phyloP scores from a whole-genome alignment of 2,329 filamentous ascomycete genomes.

The Sporothrix brunneoviolacea region DNA sequence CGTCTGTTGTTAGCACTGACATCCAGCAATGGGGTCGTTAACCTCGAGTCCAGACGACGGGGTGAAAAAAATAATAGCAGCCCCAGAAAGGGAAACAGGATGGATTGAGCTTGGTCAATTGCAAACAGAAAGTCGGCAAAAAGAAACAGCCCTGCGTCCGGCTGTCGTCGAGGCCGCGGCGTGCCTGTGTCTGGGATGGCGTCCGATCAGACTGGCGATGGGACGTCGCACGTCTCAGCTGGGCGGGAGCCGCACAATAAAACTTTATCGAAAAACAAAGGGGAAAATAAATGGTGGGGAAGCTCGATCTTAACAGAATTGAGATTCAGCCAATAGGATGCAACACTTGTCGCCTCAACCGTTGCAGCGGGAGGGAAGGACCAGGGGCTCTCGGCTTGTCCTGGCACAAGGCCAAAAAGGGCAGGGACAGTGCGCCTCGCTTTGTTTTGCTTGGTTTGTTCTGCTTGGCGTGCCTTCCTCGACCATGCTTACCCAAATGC shows the following conservation, averaged over 20 bases:
- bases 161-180: background rate
- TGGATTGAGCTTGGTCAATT: too few relatives aligned
- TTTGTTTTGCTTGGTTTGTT: too few relatives aligned
- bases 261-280: background rate
- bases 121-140: background rate
- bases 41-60: background rate
- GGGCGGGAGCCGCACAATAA: conserved; percentile 20
- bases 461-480: too few relatives aligned
- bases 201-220: conserved; percentile 27
- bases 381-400: background rate
- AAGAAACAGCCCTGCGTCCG: conserved; percentile 2
- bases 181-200: background rate
- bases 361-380: conserved; percentile 2
- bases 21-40: too few relatives aligned
- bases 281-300: background rate
- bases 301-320: background rate
- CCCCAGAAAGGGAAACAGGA: too few relatives aligned
- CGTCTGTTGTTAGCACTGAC: too few relatives aligned
- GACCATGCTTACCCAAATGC: too few relatives aligned
- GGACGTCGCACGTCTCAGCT: conserved; percentile 25
- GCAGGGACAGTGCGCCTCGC: too few relatives aligned
- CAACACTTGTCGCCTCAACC: background rate
- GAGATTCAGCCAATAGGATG: conserved; percentile 1
- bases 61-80: background rate
- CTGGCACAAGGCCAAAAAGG: too few relatives aligned